Evolutionary conservation across 805 yeast species (phyloP), one percentile per base, ranked within the genome.

Genomic region (Blastobotrys chiropterorum): DNA sequence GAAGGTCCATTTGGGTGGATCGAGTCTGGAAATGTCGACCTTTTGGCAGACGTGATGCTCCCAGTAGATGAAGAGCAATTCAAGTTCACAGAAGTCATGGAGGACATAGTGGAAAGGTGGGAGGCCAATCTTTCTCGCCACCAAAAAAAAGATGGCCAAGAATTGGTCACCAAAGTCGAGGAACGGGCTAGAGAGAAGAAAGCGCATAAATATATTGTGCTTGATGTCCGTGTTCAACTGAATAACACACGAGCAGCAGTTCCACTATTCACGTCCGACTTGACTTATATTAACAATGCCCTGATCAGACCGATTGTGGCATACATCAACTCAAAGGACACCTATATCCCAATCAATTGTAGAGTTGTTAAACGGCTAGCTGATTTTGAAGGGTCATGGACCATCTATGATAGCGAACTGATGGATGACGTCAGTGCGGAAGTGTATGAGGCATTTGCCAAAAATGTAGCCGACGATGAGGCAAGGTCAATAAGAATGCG

Each of bases 1-100:
- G 60, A 60, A 3, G 99, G 99, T 0, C 96, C 98, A 11, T 89
- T 94, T 68, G 97, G 98, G 4, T 94, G 99, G 99, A 92, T 94
- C 51, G 82, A 88, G 3, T 77, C 80, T 55, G 99, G 99, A 13
- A 82, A 82, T 48, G 98, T 92, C 19, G 97, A 94, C 67, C 84
- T 94, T 83, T 72, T 88, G 56, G 97, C 97, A 5, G 97, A 94
- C 63, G 81, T 92, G 15, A 80, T 83, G 76, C 82, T 90, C 1
- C 95, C 96, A 0, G 79, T 80, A 46, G 82, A 80, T 49, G 74
- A 75, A 42, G 78, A 79, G 34, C 80, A 77, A 42, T 66, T 77
- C 46, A 74, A 74, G n/a, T 52, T 66, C 39, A 54, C 64, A 41
- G 67, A 67, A 52, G 58, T 72, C 48, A 57, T 67, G 31, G 66